These are phyloP conservation scores for Metschnikowia matae DNA, from an alignment of 805 yeast genomes.

Conservation along the genomic window DNA sequence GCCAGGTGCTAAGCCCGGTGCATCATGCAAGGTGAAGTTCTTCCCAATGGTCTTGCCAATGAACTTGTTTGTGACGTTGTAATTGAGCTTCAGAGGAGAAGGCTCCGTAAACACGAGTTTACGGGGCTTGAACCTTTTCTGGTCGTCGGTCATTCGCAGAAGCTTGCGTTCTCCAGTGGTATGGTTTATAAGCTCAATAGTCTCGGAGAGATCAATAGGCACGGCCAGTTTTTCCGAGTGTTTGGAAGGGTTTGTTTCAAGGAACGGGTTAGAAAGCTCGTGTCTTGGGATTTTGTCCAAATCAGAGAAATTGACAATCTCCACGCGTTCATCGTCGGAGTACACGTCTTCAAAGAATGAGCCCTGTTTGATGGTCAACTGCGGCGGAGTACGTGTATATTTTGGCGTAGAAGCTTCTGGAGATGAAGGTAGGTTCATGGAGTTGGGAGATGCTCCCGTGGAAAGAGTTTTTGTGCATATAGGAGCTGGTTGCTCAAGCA, in stretches of 20 bases:
- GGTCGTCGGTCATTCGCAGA: slow-evolving; percentile 12
- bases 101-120: slow-evolving; percentile 16
- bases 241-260: background rate
- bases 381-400: slow-evolving; percentile 5
- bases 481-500: too few species aligned
- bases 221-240: background rate
- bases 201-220: slow-evolving; percentile 12
- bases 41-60: slow-evolving; percentile 16
- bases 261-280: slow-evolving; percentile 14
- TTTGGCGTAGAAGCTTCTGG: background rate
- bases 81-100: slow-evolving; percentile 8
- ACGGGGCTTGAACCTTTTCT: slow-evolving; percentile 13
- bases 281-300: slow-evolving; percentile 11
- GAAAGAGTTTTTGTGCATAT: too few species aligned
- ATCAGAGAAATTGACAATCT: slow-evolving; percentile 3
- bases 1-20: slow-evolving; percentile 12
- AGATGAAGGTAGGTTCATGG: too few species aligned
- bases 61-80: slow-evolving; percentile 14
- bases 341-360: slow-evolving; percentile 9
- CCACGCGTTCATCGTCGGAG: slow-evolving; percentile 6
- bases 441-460: too few species aligned
- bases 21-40: slow-evolving; percentile 13
- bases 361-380: slow-evolving; percentile 11
- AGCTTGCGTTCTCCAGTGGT: slow-evolving; percentile 14
- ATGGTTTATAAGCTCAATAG: slow-evolving; percentile 14